Evolutionary conservation across 805 yeast genomes (phyloP), one percentile per base, ranked within the genome.

Genomic region (Starmerella stigmatis): DNA sequence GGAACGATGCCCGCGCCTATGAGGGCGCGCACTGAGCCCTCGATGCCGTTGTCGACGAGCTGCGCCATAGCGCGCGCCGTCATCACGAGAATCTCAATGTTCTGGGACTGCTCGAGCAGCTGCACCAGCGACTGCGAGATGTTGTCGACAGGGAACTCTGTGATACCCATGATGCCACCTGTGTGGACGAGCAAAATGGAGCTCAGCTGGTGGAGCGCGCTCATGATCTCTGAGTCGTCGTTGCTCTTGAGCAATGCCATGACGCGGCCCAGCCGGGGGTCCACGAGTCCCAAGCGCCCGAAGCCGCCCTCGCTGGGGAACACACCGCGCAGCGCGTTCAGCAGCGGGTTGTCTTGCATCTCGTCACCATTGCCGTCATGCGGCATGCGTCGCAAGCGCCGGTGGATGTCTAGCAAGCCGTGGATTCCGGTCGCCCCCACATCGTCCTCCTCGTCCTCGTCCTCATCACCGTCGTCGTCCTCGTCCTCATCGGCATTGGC

Each of bases 61-160:
- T 86, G 88, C 60, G 82, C 81, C 15, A 88, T 65, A 57, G 94
- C 83, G 40, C 96, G 73, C 56, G 94, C 83, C 0, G 94, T 80
- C 31, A 82, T 79, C 35, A 89, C 64, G 57, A 82, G 89, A n/a
- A 88, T 59, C 57, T 89, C 96, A 40, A 84, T 64, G 17, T 76
- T 82, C 23, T 77, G 70, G 5, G 55, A 34, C 49, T 76, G 78
- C 13, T 68, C 67, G 58, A 89, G 64, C 7, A 86, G 70, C 2
- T 62, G 61, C 0, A 81, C 74, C 35, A 88, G 62, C 13, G 72
- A 71, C 25, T 65, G 67, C 0, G 82, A 66, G 20, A 86, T 59
- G 42, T 66, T 69, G 40, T 68, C 72, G 0, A 79, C 68, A 0
- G 94, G 86, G 8, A 88, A 65, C 2, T 51, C 15, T 2, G 41